Evolutionary conservation across 257 asterid species (phyloP).

Genomic region (Echites panduratus): DNA sequence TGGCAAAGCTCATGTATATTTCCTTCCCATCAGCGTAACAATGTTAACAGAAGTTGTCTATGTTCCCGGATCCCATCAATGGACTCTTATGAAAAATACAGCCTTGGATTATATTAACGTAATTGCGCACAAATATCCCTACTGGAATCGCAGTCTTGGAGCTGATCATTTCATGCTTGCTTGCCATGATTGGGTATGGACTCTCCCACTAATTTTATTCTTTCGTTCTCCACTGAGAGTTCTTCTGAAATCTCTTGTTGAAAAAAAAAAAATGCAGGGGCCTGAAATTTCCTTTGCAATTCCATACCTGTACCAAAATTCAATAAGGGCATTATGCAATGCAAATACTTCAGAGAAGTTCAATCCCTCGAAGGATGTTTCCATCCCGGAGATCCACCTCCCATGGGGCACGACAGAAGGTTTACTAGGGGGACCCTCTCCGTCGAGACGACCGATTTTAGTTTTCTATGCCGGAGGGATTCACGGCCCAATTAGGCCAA

Average conservation of each 20-base stretch:
- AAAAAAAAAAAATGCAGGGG: constrained; percentile 33
- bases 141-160: constrained; percentile 70
- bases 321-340: constrained; percentile 77
- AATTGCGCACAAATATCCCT: constrained; percentile 35
- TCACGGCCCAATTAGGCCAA: constrained; percentile 81
- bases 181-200: constrained; percentile 76
- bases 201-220: neutral
- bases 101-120: constrained; percentile 28
- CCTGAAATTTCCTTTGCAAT: constrained; percentile 64
- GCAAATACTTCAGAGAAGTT: constrained; percentile 80
- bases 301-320: constrained; percentile 56
- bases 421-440: constrained; percentile 65
- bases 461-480: constrained; percentile 79
- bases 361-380: constrained; percentile 58
- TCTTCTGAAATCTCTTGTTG: neutral
- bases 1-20: constrained; percentile 45
- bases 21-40: constrained; percentile 62
- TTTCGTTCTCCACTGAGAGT: no score
- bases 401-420: constrained; percentile 62
- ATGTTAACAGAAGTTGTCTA: constrained; percentile 44
- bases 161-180: constrained; percentile 87
- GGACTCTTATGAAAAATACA: constrained; percentile 38
- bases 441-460: constrained; percentile 53
- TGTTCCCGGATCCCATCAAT: constrained; percentile 37
- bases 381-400: constrained; percentile 73